A percentile compares a stretch with the other conserved stretches of the same genome.
Conservation (phyloP, 75 land plant species). For the Isoetes taiwanensis region DNA sequence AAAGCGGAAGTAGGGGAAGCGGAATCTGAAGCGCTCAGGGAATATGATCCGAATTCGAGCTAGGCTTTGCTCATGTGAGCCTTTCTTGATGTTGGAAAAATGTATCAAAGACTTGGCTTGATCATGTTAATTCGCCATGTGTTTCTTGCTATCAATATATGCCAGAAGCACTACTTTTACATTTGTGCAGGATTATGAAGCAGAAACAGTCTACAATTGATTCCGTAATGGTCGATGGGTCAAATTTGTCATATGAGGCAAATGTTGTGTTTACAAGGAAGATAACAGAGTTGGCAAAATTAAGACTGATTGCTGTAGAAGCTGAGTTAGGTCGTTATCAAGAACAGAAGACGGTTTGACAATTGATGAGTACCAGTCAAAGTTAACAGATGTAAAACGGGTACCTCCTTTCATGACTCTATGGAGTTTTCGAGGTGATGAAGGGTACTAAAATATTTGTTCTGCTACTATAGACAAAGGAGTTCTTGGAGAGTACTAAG, state of each 20-base stretch:
- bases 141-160: no score
- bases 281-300: neutral
- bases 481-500: constrained; percentile 1
- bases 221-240: constrained; percentile 6
- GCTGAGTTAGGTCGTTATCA: neutral
- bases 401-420: neutral
- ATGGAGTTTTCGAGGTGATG: neutral
- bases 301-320: neutral
- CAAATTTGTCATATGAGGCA: neutral
- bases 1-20: no score
- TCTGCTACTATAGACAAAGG: neutral
- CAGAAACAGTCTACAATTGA: no score
- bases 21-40: no score
- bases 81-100: no score
- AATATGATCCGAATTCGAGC: no score
- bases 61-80: no score
- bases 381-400: constrained; percentile 1
- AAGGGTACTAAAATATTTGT: neutral
- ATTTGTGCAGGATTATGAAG: no score
- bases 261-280: neutral
- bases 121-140: no score
- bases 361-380: constrained; percentile 5
- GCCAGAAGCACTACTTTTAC: no score
- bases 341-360: constrained; percentile 2
- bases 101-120: no score